Evolutionary conservation across 2,329 filamentous ascomycete species (phyloP), one percentile per base, ranked within the genome.

Genomic region (Neofusicoccum sp.): DNA sequence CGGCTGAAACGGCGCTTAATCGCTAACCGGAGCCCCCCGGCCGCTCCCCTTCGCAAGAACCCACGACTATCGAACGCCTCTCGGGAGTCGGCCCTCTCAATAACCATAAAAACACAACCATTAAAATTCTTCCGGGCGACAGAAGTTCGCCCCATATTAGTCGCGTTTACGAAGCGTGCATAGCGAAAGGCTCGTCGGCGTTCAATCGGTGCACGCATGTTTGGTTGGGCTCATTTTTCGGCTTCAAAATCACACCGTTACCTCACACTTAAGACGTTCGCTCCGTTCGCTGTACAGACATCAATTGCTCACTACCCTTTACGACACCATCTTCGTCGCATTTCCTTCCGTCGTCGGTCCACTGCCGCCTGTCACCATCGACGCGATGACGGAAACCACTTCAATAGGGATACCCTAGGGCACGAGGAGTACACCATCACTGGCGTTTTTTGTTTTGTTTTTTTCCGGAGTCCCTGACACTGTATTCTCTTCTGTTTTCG

Each of bases 141-240:
- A 49, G 16, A 49, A 47, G 7, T 36, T 34, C 30, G 40, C 41
- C 38, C 43, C 38, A 38, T 28, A 34, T 51, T 38, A 44, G 45
- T 60, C 58, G 58, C 58, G 58, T 61, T 56, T 61, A 56, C 59
- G 59, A 61, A 61, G 59, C 49, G 59, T 61, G 59, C 59, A 61
- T 61, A 61, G 59, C 59, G 48, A 56, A 56, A 51, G 59, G 48
- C 40, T 49, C 11, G 26, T 54, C 43, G 59, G 59, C 59, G 59
- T 61, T 61, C 24, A 28, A 40, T 38, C 30, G 40, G 54, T 47
- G 30, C 54, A 58, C 49, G 14, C 33, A 45, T 45, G 9, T 58
- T 47, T 56, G 51, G 34, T 60, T 45, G 58, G 47, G 9, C 30
- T 49, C 43, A 53, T 38, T 60, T 60, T 43, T 41, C 41, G 54